These are phyloP conservation scores for Suhomyces tanzawaensis DNA, from an alignment of 805 yeast species.

Conservation along the genomic window DNA sequence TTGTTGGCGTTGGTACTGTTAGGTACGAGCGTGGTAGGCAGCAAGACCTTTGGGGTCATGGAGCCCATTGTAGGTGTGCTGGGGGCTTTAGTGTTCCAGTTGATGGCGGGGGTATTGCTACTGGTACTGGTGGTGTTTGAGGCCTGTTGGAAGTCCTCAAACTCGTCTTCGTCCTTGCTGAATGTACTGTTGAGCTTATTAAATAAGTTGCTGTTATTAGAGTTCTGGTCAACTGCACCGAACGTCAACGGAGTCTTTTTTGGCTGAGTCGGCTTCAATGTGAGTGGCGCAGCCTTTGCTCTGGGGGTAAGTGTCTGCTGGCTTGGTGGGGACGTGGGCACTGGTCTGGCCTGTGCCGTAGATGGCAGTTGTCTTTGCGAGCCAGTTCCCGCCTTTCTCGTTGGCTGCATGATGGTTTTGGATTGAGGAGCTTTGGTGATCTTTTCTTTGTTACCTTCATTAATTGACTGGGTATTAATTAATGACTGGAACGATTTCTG, in stretches of 20 bases:
- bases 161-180: constrained; percentile 18
- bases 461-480: constrained; percentile 27
- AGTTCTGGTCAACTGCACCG: constrained; percentile 20
- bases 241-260: constrained; percentile 14
- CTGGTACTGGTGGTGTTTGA: background rate
- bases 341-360: background rate
- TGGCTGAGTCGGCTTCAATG: constrained; percentile 7
- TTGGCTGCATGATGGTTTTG: constrained; percentile 22
- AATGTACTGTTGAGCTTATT: constrained; percentile 25
- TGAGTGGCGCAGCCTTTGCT: constrained; percentile 2
- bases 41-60: background rate
- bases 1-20: constrained; percentile 10
- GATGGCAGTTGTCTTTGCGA: constrained; percentile 1
- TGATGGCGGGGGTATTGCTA: constrained; percentile 5
- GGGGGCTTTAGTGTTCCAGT: constrained; percentile 15
- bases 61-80: constrained; percentile 2
- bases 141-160: constrained; percentile 27
- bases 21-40: background rate
- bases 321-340: background rate
- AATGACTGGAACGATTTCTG: constrained; percentile 25
- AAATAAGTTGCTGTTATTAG: constrained; percentile 18
- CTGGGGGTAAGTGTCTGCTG: constrained; percentile 4
- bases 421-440: constrained; percentile 22
- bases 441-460: constrained; percentile 21
- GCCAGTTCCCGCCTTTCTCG: constrained; percentile 4